Base-by-base conservation (phyloP, 805 yeast species). In the Pichia cabralensis region DNA sequence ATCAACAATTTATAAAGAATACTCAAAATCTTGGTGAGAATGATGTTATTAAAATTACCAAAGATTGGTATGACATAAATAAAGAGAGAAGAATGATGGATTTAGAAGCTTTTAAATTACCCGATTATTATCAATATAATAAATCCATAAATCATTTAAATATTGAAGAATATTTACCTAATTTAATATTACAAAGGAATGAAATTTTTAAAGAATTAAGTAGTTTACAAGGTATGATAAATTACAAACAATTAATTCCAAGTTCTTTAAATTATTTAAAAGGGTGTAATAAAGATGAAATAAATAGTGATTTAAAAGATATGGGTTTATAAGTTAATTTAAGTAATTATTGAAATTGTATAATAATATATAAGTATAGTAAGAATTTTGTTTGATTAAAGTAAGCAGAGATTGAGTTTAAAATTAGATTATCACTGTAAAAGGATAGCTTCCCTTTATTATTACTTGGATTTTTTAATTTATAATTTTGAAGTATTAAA, bases 41-140 rank as follows among this genome's bases (percentile, higher is more conserved):
- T 18, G 66, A 84, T 62, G 67, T 89, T 31, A 65, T 72, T 39
- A 67, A 73, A 7, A 81, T 94, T 4, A 88, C 96, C 6, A 71
- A 80, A 26, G 69, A 74, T 42, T 92, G 97, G 97, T 89, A 89
- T 61, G 79, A 81, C 45, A 81, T 88, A 49, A 88, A 86, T 57
- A 75, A 79, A 48, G 97, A 92, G 54, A 69, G 96, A 47, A 69
- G 94, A 43, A 76, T 75, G 29, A 69, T 84, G 73, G 95, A 85
- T 53, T 69, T 71, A 42, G 47, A 74, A 33, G 75, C 71, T 14
- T 63, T 76, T 6, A 71, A 69, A 19, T 55, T 74, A 46, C 69
- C 74, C 1, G 61, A 62, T 38, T 71, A 55, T 37, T 59, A 50
- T 43, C 62, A 54, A 39, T 58, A 39, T 41, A 50, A 53, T 35